These are phyloP conservation scores for Kodamaea laetipori DNA, from an alignment of 805 yeast species.

Conservation along the genomic window DNA sequence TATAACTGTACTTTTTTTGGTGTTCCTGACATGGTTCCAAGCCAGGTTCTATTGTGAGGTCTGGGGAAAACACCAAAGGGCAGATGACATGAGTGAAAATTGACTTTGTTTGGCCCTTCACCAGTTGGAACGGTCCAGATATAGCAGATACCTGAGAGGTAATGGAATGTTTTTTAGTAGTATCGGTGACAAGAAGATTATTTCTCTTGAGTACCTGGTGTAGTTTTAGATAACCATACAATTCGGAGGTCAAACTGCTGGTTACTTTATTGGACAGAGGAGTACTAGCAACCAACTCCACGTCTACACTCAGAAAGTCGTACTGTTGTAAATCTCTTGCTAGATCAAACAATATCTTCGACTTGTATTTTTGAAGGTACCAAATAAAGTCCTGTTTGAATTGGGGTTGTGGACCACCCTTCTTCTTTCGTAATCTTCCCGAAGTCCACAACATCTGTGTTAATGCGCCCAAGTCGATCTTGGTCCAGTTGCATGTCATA, in stretches of 20 bases:
- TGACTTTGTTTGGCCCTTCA: constrained; percentile 33
- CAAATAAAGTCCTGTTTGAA: constrained; percentile 49
- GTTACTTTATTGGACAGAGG: constrained; percentile 42
- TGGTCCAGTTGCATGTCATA: constrained; percentile 61
- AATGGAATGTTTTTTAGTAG: constrained; percentile 27
- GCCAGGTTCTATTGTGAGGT: constrained; percentile 31
- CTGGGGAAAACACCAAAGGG: constrained; percentile 40
- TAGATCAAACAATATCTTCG: constrained; percentile 27
- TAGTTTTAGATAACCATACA: constrained; percentile 52
- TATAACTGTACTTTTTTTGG: constrained; percentile 27
- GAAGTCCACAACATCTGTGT: constrained; percentile 71
- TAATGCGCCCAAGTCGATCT: constrained; percentile 54
- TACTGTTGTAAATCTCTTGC: constrained; percentile 30
- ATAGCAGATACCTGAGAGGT: constrained; percentile 53
- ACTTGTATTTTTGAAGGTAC: constrained; percentile 49
- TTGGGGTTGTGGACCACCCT: constrained; percentile 2
- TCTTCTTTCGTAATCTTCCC: constrained; percentile 37
- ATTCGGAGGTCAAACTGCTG: constrained; percentile 22
- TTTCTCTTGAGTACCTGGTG: constrained; percentile 41
- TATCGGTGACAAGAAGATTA: constrained; percentile 25
- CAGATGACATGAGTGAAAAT: constrained; percentile 50
- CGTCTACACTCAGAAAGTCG: constrained; percentile 51
- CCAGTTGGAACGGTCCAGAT: constrained; percentile 43
- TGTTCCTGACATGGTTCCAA: constrained; percentile 20
- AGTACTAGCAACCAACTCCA: constrained; percentile 56